Evolutionary conservation across 768 basidiomycete species (phyloP).

Genomic region (Kwoniella botswanensis): DNA sequence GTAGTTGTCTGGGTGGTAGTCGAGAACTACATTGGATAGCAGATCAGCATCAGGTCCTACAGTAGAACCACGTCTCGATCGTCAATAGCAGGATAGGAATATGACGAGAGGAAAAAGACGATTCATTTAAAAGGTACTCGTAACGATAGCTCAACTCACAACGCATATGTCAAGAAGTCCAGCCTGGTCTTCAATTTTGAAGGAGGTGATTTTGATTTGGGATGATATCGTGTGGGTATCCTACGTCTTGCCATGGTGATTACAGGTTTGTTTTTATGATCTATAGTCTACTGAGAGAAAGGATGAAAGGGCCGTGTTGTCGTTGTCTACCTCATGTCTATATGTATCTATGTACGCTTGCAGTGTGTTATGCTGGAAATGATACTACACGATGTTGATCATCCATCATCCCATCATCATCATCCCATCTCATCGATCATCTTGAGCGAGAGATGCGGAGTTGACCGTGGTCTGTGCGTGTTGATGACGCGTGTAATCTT

Average conservation of each 20-base stretch:
- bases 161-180: slow-evolving; percentile 47
- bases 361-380: neutral
- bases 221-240: slow-evolving; percentile 6
- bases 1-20: slow-evolving; percentile 49
- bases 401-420: neutral
- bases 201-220: slow-evolving; percentile 11
- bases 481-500: slow-evolving; percentile 6
- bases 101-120: too few species aligned
- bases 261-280: neutral
- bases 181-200: slow-evolving; percentile 28
- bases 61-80: too few species aligned
- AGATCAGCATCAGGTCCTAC: neutral
- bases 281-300: neutral
- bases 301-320: neutral
- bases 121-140: neutral
- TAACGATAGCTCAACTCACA: slow-evolving; percentile 32
- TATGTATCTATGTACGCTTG: neutral
- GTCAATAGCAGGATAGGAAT: too few species aligned
- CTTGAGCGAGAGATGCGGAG: neutral
- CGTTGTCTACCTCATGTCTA: neutral
- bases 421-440: neutral
- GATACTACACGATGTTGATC: too few species aligned
- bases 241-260: slow-evolving; percentile 15
- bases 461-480: slow-evolving; percentile 6
- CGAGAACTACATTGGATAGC: slow-evolving; percentile 34